A percentile compares a stretch with the other conserved stretches of the same genome.
Conservation (phyloP, 768 basidiomycete species). For the Phaeotremella skinneri region DNA sequence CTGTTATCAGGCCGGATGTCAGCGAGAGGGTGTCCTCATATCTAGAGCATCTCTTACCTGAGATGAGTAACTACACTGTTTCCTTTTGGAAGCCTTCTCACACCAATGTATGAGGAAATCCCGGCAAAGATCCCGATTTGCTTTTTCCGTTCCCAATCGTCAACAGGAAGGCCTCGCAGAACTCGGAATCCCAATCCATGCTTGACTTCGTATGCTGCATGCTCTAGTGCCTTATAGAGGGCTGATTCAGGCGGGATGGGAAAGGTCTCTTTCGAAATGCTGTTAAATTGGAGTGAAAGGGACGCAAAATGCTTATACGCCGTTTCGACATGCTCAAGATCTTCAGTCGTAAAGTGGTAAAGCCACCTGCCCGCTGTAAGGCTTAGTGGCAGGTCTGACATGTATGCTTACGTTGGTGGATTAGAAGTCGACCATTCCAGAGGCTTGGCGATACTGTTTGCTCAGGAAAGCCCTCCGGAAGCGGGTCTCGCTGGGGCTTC, state of each 20-base stretch:
- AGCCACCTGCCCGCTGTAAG: slow-evolving; percentile 29
- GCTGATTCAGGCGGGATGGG: slow-evolving; percentile 17
- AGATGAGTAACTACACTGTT: slow-evolving; percentile 24
- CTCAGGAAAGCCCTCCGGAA: slow-evolving; percentile 7
- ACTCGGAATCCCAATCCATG: slow-evolving; percentile 29
- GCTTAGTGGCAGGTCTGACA: not conserved
- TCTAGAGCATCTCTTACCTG: slow-evolving; percentile 7
- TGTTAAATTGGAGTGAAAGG: slow-evolving; percentile 18
- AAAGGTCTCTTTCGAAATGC: slow-evolving; percentile 19
- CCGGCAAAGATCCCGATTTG: slow-evolving; percentile 29
- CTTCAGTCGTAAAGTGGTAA: slow-evolving; percentile 20
- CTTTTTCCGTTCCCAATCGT: slow-evolving; percentile 21
- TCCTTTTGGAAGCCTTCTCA: slow-evolving; percentile 11
- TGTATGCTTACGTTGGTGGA: not conserved
- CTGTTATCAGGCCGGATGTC: not conserved
- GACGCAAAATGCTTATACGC: slow-evolving; percentile 29
- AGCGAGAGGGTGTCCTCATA: not conserved
- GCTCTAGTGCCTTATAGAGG: slow-evolving; percentile 12
- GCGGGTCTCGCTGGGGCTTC: not conserved
- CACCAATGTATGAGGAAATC: slow-evolving; percentile 25
- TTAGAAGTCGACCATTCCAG: slow-evolving; percentile 9
- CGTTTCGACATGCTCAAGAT: slow-evolving; percentile 14
- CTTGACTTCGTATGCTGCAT: slow-evolving; percentile 21
- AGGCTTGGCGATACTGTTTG: not conserved
- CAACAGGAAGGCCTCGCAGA: slow-evolving; percentile 30